These are phyloP conservation scores for Zygoascus sp. DNA, from an alignment of 1,139 yeast genomes.

Conservation along the genomic window DNA sequence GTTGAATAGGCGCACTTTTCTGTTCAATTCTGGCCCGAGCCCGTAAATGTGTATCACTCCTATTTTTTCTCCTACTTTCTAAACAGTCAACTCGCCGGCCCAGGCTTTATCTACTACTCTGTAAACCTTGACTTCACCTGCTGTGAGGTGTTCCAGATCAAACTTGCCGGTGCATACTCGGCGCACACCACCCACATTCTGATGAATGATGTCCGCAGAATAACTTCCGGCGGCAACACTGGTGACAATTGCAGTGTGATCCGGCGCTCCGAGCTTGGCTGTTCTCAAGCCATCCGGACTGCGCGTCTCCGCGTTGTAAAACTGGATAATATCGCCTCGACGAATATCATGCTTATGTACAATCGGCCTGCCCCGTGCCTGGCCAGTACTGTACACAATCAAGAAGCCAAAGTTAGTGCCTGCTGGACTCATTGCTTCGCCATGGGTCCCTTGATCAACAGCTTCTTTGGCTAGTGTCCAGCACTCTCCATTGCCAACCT, in stretches of 20 bases:
- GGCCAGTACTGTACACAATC: slow-evolving; percentile 37
- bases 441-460: slow-evolving; percentile 54
- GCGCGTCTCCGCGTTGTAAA: slow-evolving; percentile 44
- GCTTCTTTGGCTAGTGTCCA: slow-evolving; percentile 75
- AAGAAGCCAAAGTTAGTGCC: slow-evolving; percentile 58
- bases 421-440: slow-evolving; percentile 55
- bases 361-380: slow-evolving; percentile 27
- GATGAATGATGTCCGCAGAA: slow-evolving; percentile 49
- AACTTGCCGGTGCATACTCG: slow-evolving; percentile 47
- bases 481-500: slow-evolving; percentile 70
- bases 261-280: slow-evolving; percentile 49
- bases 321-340: slow-evolving; percentile 48
- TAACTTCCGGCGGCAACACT: slow-evolving; percentile 31
- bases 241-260: slow-evolving; percentile 63
- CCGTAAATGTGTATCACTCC: too few relatives aligned
- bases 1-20: too few relatives aligned
- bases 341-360: slow-evolving; percentile 33
- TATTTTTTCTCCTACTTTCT: too few relatives aligned
- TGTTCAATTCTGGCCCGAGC: too few relatives aligned
- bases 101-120: slow-evolving; percentile 55
- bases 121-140: slow-evolving; percentile 50
- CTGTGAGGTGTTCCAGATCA: slow-evolving; percentile 41
- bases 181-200: slow-evolving; percentile 52
- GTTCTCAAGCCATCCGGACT: slow-evolving; percentile 22
- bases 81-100: slow-evolving; percentile 26